phyloP scores from a whole-genome alignment of 768 basidiomycete genomes.

The Dendrothele bispora region DNA sequence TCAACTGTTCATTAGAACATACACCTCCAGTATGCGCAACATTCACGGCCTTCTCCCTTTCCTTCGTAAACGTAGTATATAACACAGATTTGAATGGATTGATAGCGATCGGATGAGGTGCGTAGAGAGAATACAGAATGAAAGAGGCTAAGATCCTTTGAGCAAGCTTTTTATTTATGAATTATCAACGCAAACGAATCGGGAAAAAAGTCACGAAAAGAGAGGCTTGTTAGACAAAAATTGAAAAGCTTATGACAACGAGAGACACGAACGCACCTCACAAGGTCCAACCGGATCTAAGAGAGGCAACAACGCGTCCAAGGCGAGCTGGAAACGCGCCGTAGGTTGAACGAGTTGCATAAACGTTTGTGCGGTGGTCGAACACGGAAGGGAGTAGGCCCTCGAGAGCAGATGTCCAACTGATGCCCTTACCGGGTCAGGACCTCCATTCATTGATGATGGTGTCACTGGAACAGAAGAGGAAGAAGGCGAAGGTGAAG shows the following conservation, averaged over 20 bases:
- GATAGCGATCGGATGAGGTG: slow-evolving; percentile 74
- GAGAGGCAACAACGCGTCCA: slow-evolving; percentile 77
- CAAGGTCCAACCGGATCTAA: slow-evolving; percentile 52
- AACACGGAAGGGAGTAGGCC: slow-evolving; percentile 73
- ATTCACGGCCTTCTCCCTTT: slow-evolving; percentile 60
- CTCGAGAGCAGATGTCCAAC: slow-evolving; percentile 66
- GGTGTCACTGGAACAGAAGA: no score
- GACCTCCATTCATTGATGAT: neutral
- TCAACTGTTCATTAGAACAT: slow-evolving; percentile 70
- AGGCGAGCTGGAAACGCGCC: slow-evolving; percentile 79
- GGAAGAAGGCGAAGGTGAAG: neutral
- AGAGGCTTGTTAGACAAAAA: no score
- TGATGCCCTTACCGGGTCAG: slow-evolving; percentile 36
- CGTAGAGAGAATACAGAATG: slow-evolving; percentile 78
- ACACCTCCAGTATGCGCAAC: slow-evolving; percentile 49
- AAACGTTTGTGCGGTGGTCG: slow-evolving; percentile 75
- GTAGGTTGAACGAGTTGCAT: slow-evolving; percentile 72
- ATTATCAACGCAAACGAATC: no score
- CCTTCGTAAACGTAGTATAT: slow-evolving; percentile 63
- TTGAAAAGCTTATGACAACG: neutral
- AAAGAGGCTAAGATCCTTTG: slow-evolving; percentile 78
- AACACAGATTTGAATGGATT: slow-evolving; percentile 82
- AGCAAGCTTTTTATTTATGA: slow-evolving; percentile 57
- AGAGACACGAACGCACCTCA: slow-evolving; percentile 47
- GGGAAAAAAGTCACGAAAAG: no score